These are phyloP conservation scores for Rutstroemia sp. DNA, from an alignment of 2,329 filamentous ascomycete species.

Conservation along the genomic window DNA sequence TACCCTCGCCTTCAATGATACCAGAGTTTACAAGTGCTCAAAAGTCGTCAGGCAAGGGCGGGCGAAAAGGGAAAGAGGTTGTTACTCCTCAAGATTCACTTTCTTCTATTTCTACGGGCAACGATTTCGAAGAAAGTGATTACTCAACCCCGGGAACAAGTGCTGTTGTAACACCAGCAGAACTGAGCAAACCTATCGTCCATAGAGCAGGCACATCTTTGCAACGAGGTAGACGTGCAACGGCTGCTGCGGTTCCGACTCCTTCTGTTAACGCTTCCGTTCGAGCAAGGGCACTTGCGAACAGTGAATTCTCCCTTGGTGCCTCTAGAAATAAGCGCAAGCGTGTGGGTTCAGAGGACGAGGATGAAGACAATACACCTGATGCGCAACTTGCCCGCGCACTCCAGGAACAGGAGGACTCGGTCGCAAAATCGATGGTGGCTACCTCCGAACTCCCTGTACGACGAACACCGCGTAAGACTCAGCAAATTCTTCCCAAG, in stretches of 20 bases:
- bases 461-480: slow-evolving; percentile 16
- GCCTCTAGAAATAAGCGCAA: slow-evolving; percentile 34
- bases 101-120: slow-evolving; percentile 33
- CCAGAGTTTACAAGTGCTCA: slow-evolving; percentile 11
- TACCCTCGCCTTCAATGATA: slow-evolving; percentile 13
- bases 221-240: slow-evolving; percentile 21
- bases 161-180: slow-evolving; percentile 41
- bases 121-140: slow-evolving; percentile 38
- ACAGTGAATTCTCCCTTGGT: slow-evolving; percentile 43
- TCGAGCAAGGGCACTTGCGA: slow-evolving; percentile 38
- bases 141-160: slow-evolving; percentile 58
- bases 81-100: slow-evolving; percentile 28
- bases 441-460: slow-evolving; percentile 27
- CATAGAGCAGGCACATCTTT: slow-evolving; percentile 8
- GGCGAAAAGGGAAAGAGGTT: slow-evolving; percentile 13
- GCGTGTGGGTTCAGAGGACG: slow-evolving; percentile 36
- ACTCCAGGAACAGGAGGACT: slow-evolving; percentile 49
- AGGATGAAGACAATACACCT: slow-evolving; percentile 34
- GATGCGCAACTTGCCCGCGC: slow-evolving; percentile 48
- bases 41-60: slow-evolving; percentile 1
- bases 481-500: slow-evolving; percentile 11
- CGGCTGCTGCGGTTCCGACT: slow-evolving; percentile 8
- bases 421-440: slow-evolving; percentile 21
- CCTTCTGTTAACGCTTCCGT: slow-evolving; percentile 35
- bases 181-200: slow-evolving; percentile 24